Base-by-base conservation (phyloP, 768 basidiomycete species). In the Sarcodon aspratus region DNA sequence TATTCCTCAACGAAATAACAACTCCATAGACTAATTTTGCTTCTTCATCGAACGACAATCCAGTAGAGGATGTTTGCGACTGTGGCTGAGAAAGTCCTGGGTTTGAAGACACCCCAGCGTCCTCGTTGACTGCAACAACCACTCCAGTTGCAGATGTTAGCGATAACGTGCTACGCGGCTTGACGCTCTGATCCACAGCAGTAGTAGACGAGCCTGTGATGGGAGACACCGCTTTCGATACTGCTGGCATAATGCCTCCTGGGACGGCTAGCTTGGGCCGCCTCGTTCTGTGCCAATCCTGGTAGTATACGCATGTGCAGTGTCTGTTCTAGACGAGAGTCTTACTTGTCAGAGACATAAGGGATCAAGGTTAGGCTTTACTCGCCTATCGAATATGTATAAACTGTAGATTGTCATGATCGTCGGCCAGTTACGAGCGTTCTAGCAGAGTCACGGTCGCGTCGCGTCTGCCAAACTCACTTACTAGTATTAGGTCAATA, bases 21-120 rank as follows among this genome's bases (percentile, higher is more conserved):
- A 99, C 89, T 49, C 96, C 96, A 62, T 98, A 99, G 0, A 99
- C 94, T 52, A 99, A 75, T 62, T 99, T 99, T 1, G 85, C 84
- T 64, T 99, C 95, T 63, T 99, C 96, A 60, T 99, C 96, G 56
- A 99, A 98, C 6, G 95, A 72, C 15, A 99, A 69, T 13, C 76
- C 79, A 3, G 78, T 71, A 52, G 68, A 27, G 17, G 71, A 62
- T 11, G 65, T 48, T 27, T 70, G 62, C 17, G 65, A 47, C 32
- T 43, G 51, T 13, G 43, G 21, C 43, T 59, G 60, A 9, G 50
- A 54, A 13, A 54, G 55, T 11, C 55, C 56, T 15, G 49, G 52
- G 40, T 47, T 50, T 7, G 9, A n/a, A 11, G 15, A 33, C 36
- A 37, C 40, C 52, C 3, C 63, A 54, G 56, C 63, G 38, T 80